A percentile compares a stretch with the other conserved stretches of the same genome.
Conservation (phyloP, 2,329 filamentous ascomycete species). For the Chaetomium sp. region DNA sequence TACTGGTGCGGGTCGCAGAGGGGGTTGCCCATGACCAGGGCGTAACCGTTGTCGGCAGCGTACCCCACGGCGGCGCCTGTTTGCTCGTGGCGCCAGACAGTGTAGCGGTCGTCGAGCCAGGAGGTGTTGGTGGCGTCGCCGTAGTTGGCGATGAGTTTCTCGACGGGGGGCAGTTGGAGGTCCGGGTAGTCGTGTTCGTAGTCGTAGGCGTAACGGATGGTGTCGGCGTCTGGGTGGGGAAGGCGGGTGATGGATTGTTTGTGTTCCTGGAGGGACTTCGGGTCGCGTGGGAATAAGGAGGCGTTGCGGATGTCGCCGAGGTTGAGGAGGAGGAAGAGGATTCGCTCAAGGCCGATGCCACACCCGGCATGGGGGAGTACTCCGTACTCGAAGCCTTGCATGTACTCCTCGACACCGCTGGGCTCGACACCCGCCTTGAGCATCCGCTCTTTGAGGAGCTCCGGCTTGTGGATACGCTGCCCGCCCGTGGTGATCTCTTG, state of each 20-base stretch:
- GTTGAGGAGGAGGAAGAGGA: conserved; percentile 78
- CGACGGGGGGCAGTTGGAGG: conserved; percentile 62
- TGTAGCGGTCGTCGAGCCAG: conserved; percentile 83
- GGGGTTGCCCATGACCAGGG: conserved; percentile 77
- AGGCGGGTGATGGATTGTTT: conserved; percentile 50
- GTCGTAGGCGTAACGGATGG: conserved; percentile 54
- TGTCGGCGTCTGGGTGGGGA: conserved; percentile 84
- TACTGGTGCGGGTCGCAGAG: conserved; percentile 77
- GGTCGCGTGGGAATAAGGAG: conserved; percentile 81
- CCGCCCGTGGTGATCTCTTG: conserved; percentile 91
- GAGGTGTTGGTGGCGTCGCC: conserved; percentile 91
- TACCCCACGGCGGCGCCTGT: conserved; percentile 84
- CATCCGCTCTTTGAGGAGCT: conserved; percentile 72
- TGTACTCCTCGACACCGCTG: conserved; percentile 81
- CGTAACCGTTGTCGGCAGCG: conserved; percentile 54
- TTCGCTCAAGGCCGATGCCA: conserved; percentile 82
- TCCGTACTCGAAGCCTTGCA: conserved; percentile 81
- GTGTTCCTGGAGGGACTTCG: conserved; percentile 68
- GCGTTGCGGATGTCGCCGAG: conserved; percentile 86
- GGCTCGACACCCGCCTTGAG: conserved; percentile 67
- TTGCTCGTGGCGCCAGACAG: conserved; percentile 73
- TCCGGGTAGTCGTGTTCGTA: conserved; percentile 29
- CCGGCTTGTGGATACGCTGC: conserved; percentile 81
- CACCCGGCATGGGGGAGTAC: conserved; percentile 85
- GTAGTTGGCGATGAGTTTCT: conserved; percentile 90